A percentile compares a stretch with the other conserved stretches of the same genome.
Evolutionary conservation across 2,329 filamentous ascomycete genomes (phyloP).

Genomic region (Phyllosticta ampelicida): DNA sequence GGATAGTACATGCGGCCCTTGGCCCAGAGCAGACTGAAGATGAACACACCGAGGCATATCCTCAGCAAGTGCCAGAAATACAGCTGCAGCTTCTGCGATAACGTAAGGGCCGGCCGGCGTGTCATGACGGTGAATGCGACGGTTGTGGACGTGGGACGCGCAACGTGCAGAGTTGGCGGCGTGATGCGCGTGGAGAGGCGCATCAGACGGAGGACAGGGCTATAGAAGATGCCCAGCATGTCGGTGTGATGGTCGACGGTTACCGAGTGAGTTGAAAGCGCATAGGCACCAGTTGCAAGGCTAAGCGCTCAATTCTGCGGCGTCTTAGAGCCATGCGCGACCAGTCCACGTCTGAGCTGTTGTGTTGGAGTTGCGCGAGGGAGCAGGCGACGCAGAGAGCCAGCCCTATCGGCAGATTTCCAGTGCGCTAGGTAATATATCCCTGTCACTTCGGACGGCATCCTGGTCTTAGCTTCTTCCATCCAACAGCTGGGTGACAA

Average conservation of each 20-base stretch:
- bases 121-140: slow-evolving; percentile 87
- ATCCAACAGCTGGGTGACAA: background rate
- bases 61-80: slow-evolving; percentile 35
- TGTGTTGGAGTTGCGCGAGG: background rate
- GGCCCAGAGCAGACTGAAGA: slow-evolving; percentile 27
- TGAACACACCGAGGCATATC: slow-evolving; percentile 33
- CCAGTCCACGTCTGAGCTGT: background rate
- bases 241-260: slow-evolving; percentile 4
- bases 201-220: background rate
- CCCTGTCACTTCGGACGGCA: background rate
- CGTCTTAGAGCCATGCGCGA: background rate
- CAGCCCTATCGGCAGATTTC: background rate
- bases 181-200: background rate
- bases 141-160: slow-evolving; percentile 60
- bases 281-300: background rate
- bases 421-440: background rate
- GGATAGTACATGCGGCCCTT: slow-evolving; percentile 15
- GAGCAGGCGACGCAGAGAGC: background rate
- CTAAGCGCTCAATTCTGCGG: background rate
- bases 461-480: background rate
- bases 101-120: slow-evolving; percentile 42
- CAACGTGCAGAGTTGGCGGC: slow-evolving; percentile 3
- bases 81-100: slow-evolving; percentile 33
- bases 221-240: background rate
- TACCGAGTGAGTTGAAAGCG: background rate